Evolutionary conservation across 179 eudicot genomes (phyloP).

Genomic region (Nepenthes alata): DNA sequence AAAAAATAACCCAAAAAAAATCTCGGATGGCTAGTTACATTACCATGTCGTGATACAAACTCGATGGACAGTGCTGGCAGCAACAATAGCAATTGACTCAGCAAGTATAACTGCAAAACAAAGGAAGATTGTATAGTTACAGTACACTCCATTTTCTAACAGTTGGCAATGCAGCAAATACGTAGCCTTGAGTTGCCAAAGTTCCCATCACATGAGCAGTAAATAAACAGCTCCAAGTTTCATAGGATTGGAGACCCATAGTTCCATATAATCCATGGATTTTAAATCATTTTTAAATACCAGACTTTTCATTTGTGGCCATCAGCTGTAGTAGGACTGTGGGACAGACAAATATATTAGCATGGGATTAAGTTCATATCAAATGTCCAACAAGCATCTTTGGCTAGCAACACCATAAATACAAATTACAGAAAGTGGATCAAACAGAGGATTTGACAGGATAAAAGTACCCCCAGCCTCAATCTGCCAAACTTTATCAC

Average conservation of each 20-base stretch:
- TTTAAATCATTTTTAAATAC: too few relatives aligned
- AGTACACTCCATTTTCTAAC: not conserved
- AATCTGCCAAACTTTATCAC: too few relatives aligned
- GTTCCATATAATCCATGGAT: too few relatives aligned
- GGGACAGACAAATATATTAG: too few relatives aligned
- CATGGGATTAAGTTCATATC: too few relatives aligned
- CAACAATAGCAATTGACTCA: slow-evolving; percentile 62
- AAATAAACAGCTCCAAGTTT: too few relatives aligned
- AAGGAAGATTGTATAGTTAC: not conserved
- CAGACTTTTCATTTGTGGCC: too few relatives aligned
- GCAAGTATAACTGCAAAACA: slow-evolving; percentile 53
- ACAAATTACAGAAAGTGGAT: not conserved
- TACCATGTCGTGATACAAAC: slow-evolving; percentile 85
- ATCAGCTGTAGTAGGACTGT: too few relatives aligned
- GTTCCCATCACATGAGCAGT: too few relatives aligned
- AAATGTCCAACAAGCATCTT: not conserved
- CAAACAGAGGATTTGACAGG: not conserved
- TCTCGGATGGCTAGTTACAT: not conserved
- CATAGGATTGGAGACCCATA: too few relatives aligned
- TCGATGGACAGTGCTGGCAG: slow-evolving; percentile 70
- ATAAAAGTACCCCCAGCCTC: not conserved
- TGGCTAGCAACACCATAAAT: not conserved
- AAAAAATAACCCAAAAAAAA: not conserved
- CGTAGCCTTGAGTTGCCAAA: too few relatives aligned
- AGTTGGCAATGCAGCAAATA: not conserved